Evolutionary conservation across 176 grass and related monocot species (phyloP).

Genomic region (Eleusine indica): DNA sequence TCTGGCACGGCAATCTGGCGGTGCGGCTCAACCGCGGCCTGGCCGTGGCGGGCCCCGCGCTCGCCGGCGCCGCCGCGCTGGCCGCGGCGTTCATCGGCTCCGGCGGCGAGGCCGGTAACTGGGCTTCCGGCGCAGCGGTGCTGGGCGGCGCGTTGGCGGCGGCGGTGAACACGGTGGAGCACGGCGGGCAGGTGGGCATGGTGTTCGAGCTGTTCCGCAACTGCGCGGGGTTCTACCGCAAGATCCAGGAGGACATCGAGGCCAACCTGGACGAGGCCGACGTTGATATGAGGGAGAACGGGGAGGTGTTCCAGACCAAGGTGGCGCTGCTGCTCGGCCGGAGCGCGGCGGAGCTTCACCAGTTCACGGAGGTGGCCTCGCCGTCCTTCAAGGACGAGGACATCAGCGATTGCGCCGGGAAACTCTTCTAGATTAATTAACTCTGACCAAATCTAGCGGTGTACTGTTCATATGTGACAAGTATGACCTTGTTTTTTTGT

Average conservation of each 20-base stretch:
- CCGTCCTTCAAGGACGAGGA: conserved; percentile 27
- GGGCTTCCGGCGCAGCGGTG: conserved; percentile 9
- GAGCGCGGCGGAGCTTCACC: conserved; percentile 29
- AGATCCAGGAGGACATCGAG: conserved; percentile 47
- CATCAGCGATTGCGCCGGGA: conserved; percentile 47
- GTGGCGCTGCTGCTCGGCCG: conserved; percentile 55
- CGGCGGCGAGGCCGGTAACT: neutral
- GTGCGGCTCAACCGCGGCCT: conserved; percentile 35
- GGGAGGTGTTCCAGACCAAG: conserved; percentile 57
- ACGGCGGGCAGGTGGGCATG: conserved; percentile 60
- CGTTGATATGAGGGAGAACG: conserved; percentile 46
- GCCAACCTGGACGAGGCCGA: conserved; percentile 26
- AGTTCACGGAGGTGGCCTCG: conserved; percentile 45
- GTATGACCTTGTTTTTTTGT: neutral
- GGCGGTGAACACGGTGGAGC: conserved; percentile 50
- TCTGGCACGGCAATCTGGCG: conserved; percentile 10
- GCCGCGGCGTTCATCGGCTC: conserved; percentile 33
- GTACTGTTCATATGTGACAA: neutral
- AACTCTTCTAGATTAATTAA: neutral
- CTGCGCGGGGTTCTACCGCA: conserved; percentile 44
- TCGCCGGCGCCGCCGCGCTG: conserved; percentile 32
- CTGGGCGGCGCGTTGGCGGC: conserved; percentile 42
- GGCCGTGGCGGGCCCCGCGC: conserved; percentile 32
- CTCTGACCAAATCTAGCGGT: neutral
- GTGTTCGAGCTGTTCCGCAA: conserved; percentile 62